These are phyloP conservation scores for Calonectria hawksworthii DNA, from an alignment of 2,329 filamentous ascomycete genomes.

Conservation along the genomic window DNA sequence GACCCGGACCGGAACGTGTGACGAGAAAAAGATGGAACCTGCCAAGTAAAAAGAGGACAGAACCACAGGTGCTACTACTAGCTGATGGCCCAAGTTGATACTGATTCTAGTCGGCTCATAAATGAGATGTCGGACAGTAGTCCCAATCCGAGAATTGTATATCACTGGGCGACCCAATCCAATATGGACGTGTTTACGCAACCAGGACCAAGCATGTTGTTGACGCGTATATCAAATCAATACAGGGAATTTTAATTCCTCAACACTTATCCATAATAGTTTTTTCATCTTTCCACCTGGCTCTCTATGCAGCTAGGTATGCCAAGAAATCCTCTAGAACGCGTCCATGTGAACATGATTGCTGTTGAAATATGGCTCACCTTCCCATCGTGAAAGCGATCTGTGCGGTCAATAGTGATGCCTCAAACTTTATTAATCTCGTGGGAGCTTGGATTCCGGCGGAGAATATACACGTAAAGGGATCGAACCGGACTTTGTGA, in stretches of 20 bases:
- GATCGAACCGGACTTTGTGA: background rate
- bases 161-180: background rate
- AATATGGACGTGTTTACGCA: background rate
- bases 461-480: background rate
- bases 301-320: background rate
- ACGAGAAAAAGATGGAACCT: background rate
- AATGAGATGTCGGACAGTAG: background rate
- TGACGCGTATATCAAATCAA: background rate
- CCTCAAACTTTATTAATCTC: background rate
- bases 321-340: background rate
- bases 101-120: background rate
- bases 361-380: background rate
- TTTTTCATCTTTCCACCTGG: background rate
- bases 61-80: too few relatives aligned
- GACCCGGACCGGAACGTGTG: background rate
- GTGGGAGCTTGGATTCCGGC: background rate
- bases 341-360: background rate
- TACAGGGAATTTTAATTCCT: background rate
- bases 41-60: background rate
- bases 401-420: background rate
- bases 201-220: background rate
- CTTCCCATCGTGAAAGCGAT: background rate
- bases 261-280: background rate
- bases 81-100: background rate
- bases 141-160: background rate